Percentiles rank a stretch among this genome's conserved stretches.
Conservation (phyloP, 306 rosid species). For the Cicer pinnatifidum region DNA sequence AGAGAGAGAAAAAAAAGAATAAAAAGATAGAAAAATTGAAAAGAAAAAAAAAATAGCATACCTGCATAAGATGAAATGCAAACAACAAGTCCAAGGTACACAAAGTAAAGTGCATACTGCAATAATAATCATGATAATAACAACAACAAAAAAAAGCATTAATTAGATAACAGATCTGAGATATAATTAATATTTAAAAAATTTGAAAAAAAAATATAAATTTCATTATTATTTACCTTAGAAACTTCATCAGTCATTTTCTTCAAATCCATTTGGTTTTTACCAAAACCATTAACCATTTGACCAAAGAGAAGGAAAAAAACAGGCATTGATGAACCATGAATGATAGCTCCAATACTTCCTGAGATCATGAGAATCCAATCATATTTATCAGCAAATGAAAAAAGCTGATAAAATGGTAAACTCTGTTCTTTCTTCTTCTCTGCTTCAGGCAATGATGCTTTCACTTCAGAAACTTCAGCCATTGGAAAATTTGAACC, state of each 20-base stretch:
- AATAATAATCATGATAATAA: conserved; percentile 21
- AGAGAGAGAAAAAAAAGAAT: background rate
- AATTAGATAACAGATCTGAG: conserved; percentile 68
- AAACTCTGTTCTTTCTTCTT: conserved; percentile 95
- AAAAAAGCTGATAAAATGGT: conserved; percentile 85
- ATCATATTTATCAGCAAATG: conserved; percentile 89
- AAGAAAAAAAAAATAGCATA: conserved; percentile 39
- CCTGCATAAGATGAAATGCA: conserved; percentile 96
- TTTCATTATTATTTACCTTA: conserved; percentile 54
- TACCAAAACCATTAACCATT: conserved; percentile 97
- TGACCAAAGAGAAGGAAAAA: conserved; percentile 92
- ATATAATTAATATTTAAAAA: background rate
- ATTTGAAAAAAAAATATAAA: background rate
- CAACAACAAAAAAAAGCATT: background rate
- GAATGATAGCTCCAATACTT: conserved; percentile 85
- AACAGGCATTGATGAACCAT: conserved; percentile 97
- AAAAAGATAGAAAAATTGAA: background rate
- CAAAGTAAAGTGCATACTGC: conserved; percentile 96
- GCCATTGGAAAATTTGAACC: conserved; percentile 50
- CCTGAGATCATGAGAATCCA: conserved; percentile 77
- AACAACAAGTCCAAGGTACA: conserved; percentile 89
- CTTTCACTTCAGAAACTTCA: conserved; percentile 59
- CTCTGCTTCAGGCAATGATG: conserved; percentile 81
- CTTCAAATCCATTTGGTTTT: conserved; percentile 80
- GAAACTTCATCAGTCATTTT: conserved; percentile 94